Evolutionary conservation across 2,329 filamentous ascomycete species (phyloP), one percentile per base, ranked within the genome.

Genomic region (Hymenoscyphus fraxineus): DNA sequence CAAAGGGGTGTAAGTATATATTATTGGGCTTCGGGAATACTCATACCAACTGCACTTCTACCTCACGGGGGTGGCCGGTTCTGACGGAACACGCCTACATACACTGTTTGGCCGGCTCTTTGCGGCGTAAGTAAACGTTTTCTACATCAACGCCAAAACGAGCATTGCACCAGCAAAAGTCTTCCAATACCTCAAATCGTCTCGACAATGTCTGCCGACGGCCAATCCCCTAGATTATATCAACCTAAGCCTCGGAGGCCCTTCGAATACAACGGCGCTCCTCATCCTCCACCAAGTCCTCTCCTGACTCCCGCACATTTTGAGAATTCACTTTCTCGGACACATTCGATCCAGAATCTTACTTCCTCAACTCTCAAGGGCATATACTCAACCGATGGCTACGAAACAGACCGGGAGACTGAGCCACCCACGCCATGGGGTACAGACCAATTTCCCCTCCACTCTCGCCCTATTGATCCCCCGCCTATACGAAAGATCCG

Each of bases 311-410:
- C 69, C 61, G 78, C 88, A 71, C 87, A 88, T 65, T 79, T 89
- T 63, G 88, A 86, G 40, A 84, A 85, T 39, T 84, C 86, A 3
- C 90, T 88, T 1, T 80, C 69, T 38, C 87, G 91, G 65, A 90
- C 88, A 31, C 87, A 89, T 69, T 97, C 92, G 10, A 85, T 92
- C 64, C 81, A 93, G 73, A 96, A 97, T 75, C 83, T 99, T 66
- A 97, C 92, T 3, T 89, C 91, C 10, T 93, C 92, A 1, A 97
- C 95, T 0, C 84, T 99, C 5, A 91, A 90, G 70, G 94, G 95
- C 62, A 99, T 99, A 73, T 99, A 96, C 80, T 88, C 88, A 12
- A 87, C 87, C 6, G 85, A 85, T 0, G 82, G 83, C 39, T 84
- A 84, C 64, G 80, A 84, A 56, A 77, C 77, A 68, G 78, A 83